Evolutionary conservation across 306 rosid species (phyloP).

Genomic region (Quercus mongolica): DNA sequence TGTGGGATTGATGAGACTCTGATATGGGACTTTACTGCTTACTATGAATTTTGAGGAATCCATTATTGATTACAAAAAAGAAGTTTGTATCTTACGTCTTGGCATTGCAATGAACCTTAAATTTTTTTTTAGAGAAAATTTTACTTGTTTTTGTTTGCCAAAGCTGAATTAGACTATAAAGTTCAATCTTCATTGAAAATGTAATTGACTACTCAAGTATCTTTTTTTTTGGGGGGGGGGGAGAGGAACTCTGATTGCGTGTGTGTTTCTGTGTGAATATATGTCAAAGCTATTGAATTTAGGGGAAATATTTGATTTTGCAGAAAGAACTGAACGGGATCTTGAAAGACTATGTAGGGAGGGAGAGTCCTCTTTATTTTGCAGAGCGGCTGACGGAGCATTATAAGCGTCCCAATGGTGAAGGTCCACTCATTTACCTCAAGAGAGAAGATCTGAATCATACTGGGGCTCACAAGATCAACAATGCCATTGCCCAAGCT

Average conservation of each 20-base stretch:
- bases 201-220: neutral
- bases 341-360: conserved; percentile 87
- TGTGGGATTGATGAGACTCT: neutral
- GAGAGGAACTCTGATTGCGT: neutral
- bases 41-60: neutral
- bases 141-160: neutral
- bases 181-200: neutral
- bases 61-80: neutral
- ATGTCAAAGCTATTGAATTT: conserved; percentile 12
- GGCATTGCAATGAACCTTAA: neutral
- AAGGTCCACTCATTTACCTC: conserved; percentile 81
- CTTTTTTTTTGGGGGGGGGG: neutral
- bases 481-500: conserved; percentile 94
- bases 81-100: neutral
- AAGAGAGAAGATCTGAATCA: conserved; percentile 99
- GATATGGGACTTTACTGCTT: neutral
- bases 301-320: conserved; percentile 22
- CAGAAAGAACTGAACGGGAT: conserved; percentile 76
- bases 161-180: neutral
- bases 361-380: conserved; percentile 92
- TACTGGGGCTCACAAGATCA: conserved; percentile 97
- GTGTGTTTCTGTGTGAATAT: neutral
- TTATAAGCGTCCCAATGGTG: conserved; percentile 73
- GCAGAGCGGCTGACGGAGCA: conserved; percentile 94
- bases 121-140: neutral